Evolutionary conservation across 208 protist species (phyloP).

Genomic region (Spongospora subterranea): DNA sequence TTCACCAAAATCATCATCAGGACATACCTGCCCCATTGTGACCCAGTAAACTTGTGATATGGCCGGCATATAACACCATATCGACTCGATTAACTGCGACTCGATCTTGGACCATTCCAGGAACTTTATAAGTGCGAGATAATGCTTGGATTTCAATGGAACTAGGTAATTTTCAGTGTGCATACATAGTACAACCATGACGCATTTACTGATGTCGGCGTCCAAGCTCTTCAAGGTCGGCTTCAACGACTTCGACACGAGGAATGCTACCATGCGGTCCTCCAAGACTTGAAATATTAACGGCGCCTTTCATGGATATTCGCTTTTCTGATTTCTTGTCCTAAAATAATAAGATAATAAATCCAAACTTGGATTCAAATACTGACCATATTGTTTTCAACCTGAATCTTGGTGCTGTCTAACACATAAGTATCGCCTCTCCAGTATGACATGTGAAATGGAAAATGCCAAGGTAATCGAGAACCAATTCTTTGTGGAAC

Average conservation of each 20-base stretch:
- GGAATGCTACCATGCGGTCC: not conserved
- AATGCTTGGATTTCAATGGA: constrained; percentile 4
- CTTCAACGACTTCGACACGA: constrained; percentile 17
- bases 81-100: constrained; percentile 64
- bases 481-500: constrained; percentile 43
- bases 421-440: not conserved
- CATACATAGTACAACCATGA: not conserved
- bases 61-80: constrained; percentile 55
- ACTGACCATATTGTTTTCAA: not conserved
- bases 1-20: too few species aligned
- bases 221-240: constrained; percentile 1
- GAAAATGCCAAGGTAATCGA: constrained; percentile 52
- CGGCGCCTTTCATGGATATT: constrained; percentile 18
- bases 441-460: constrained; percentile 32
- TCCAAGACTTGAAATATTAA: not conserved
- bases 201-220: not conserved
- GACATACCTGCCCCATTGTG: constrained; percentile 69
- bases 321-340: not conserved
- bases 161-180: not conserved
- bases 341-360: not conserved
- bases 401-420: not conserved
- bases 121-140: not conserved
- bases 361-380: not conserved
- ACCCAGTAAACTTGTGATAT: constrained; percentile 66
- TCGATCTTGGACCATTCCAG: constrained; percentile 38